Evolutionary conservation across 1,284 basidiomycete species (phyloP), one percentile per base, ranked within the genome.

Genomic region (Ustilago hordei): DNA sequence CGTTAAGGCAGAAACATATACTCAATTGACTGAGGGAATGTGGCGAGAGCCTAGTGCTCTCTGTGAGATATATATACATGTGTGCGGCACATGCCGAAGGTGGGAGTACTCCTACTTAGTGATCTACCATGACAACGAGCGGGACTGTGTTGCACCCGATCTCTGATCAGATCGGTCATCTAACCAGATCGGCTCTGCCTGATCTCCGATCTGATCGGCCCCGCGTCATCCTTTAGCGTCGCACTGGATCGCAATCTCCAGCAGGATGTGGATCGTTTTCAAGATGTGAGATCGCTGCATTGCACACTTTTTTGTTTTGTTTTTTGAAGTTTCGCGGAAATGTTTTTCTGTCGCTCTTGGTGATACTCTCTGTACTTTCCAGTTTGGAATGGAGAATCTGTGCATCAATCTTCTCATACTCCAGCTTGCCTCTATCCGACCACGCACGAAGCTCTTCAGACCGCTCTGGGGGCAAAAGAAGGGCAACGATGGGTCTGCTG

Each of bases 401-500:
- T 23, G n/a, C 50, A 34, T 34, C 23, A 39, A 28, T n/a, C 38
- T 55, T 41, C 54, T 28, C n/a, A 39, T n/a, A 36, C 54, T 55
- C 12, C 36, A 41, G 19, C 34, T 38, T 19, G 53, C 17, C 32
- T n/a, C 17, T 32, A 32, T 53, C 8, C 34, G 12, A 53, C 28
- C 9, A 28, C 7, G 8, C 8, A 32, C 4, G 6, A 31, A 35
- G 50, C 50, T 53, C 4, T 35, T 32, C 50, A 15, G 7, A 9
- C 12, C 6, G n/a, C 43, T 19, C 8, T 8, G 8, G 7, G 19
- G 43, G 17, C 7, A 6, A 15, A 45, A 45, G 3, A 45, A 19
- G 43, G 7, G 43, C 17, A 59, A 34, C 43, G 57, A 87, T 87
- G 87, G 96, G 96, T 0, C 90, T 99, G 48, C 91, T 99, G 59